Percentiles rank a stretch among this genome's conserved stretches.
These are phyloP conservation scores for Trametes villosa DNA, from an alignment of 768 basidiomycete genomes.

Conservation along the genomic window DNA sequence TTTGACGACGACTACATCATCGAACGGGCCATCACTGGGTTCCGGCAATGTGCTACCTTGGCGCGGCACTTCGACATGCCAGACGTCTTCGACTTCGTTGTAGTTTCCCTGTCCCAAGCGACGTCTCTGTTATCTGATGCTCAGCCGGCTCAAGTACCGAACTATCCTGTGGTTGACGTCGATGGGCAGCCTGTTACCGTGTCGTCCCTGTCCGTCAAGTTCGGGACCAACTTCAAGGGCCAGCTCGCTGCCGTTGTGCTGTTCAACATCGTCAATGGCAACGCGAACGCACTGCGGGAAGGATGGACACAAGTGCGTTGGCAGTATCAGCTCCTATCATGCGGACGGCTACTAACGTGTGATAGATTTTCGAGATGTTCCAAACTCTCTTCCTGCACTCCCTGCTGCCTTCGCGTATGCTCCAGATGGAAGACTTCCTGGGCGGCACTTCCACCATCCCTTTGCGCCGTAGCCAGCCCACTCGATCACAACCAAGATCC, in stretches of 20 bases:
- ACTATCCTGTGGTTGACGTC: slow-evolving; percentile 87
- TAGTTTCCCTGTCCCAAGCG: slow-evolving; percentile 88
- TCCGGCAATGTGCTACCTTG: slow-evolving; percentile 93
- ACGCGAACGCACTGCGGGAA: slow-evolving; percentile 90
- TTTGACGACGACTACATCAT: slow-evolving; percentile 98
- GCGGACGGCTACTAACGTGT: neutral
- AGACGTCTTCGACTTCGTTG: slow-evolving; percentile 97
- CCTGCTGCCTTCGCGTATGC: slow-evolving; percentile 84
- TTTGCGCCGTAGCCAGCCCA: slow-evolving; percentile 72
- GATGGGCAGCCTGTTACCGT: slow-evolving; percentile 91
- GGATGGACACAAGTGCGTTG: slow-evolving; percentile 86
- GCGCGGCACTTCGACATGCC: slow-evolving; percentile 88
- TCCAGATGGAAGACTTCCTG: slow-evolving; percentile 98
- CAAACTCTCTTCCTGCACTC: slow-evolving; percentile 95
- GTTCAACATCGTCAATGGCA: slow-evolving; percentile 97
- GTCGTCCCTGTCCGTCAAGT: slow-evolving; percentile 88
- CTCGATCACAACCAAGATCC: slow-evolving; percentile 60
- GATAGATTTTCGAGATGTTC: slow-evolving; percentile 97
- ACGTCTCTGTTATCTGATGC: slow-evolving; percentile 84
- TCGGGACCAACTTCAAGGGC: slow-evolving; percentile 93
- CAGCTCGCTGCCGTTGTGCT: slow-evolving; percentile 96
- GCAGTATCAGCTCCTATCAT: slow-evolving; percentile 5
- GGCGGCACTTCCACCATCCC: slow-evolving; percentile 95
- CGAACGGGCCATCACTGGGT: slow-evolving; percentile 93
- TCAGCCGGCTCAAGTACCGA: slow-evolving; percentile 70